Base-by-base conservation (phyloP, 768 basidiomycete genomes). In the Rhodosporidiobolus odoratus region DNA sequence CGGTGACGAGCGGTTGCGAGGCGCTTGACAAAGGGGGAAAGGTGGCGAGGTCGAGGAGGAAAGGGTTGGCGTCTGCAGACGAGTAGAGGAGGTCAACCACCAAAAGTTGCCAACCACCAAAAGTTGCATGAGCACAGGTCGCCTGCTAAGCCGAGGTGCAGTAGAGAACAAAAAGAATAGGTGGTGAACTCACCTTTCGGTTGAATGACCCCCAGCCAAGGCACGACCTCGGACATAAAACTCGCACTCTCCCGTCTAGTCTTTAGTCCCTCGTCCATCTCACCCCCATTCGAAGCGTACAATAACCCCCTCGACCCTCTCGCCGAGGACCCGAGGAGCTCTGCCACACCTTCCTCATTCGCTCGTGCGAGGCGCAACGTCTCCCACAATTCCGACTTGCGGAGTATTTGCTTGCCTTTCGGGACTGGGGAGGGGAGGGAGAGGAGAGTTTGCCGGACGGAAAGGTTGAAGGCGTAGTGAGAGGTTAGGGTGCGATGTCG, bases 351-450 rank as follows among this genome's bases (percentile, higher is more conserved):
- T 0, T 70, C 65, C 50, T 62, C 63, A 62, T 77, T 77, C 41
- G 43, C 61, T 17, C 66, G 35, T 32, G 32, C 10, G 16, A 68
- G 41, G 15, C 63, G 58, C 5, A 71, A 80, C 50, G 80, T 81
- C 37, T 88, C 86, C 78, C 93, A 99, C 81, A 89, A 92, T 38
- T 86, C 85, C 5, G 92, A 91, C 80, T 98, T 98, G 81, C 83
- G 87, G 21, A 91, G 81, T 75, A 90, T 92, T 79, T 98, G 96
- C 16, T 84, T 85, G 2, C 83, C 85, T 41, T 91, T 83, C 4
- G 84, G 82, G 16, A 96, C 92, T 9, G 96, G 96, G 2, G 86
- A 86, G 0, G 96, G 96, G 5, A 99, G 84, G 6, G 88, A 85
- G 76, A 93, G 88, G n/a, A 96, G 82, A 0, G 89, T 88, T 0